A percentile compares a stretch with the other conserved stretches of the same genome.
Conservation (phyloP, 2,329 filamentous ascomycete species). For the Pyricularia sp. region DNA sequence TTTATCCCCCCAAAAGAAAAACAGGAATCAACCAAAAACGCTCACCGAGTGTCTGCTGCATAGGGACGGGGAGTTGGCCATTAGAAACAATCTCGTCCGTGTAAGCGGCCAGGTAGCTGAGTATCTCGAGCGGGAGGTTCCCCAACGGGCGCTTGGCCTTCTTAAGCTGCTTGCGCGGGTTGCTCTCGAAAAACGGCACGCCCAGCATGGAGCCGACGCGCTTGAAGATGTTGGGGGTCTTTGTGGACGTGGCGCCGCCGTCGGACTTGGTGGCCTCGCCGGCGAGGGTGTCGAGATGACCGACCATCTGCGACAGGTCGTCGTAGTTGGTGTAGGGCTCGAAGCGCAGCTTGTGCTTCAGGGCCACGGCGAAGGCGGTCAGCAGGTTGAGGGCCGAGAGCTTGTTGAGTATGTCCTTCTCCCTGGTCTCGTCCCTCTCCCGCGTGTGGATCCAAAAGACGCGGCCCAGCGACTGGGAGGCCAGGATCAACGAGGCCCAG, state of each 20-base stretch:
- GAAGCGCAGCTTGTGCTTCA: conserved; percentile 67
- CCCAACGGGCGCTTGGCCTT: conserved; percentile 56
- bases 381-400: conserved; percentile 60
- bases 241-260: conserved; percentile 21
- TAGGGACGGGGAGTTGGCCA: conserved; percentile 34
- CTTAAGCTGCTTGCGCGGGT: conserved; percentile 63
- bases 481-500: conserved; percentile 49
- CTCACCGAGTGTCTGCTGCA: conserved; percentile 36
- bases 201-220: conserved; percentile 55
- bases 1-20: no score
- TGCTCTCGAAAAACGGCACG: conserved; percentile 57
- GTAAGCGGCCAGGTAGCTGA: conserved; percentile 55
- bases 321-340: conserved; percentile 63
- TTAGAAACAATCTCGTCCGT: conserved; percentile 45
- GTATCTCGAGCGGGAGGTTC: conserved; percentile 62
- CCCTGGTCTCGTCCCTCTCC: conserved; percentile 49
- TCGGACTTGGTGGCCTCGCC: conserved; percentile 30
- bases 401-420: conserved; percentile 58
- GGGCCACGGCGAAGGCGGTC: conserved; percentile 55
- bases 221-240: conserved; percentile 33
- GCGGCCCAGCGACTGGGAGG: conserved; percentile 60
- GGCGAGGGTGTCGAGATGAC: conserved; percentile 59
- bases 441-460: conserved; percentile 73
- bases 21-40: no score
- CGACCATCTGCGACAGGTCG: conserved; percentile 52